Evolutionary conservation across 1,284 basidiomycete species (phyloP).

Genomic region (Ceratobasidium sp.): DNA sequence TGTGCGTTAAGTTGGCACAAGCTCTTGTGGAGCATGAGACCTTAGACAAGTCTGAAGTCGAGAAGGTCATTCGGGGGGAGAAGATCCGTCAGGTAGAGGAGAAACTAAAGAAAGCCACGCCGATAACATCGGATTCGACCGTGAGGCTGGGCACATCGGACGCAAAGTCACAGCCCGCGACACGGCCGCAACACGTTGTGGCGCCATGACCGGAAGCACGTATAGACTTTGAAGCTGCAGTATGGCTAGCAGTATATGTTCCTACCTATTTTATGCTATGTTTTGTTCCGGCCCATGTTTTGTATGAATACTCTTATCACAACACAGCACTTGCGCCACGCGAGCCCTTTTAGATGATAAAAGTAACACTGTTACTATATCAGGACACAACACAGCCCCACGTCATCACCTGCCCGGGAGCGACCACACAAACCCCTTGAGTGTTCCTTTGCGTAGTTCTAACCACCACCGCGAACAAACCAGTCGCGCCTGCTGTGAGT

Average conservation of each 20-base stretch:
- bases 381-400: no score
- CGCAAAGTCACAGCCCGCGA: neutral
- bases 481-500: neutral
- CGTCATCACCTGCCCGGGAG: no score
- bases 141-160: neutral
- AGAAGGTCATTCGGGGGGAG: slow-evolving; percentile 84
- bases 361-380: no score
- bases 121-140: neutral
- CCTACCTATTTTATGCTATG: neutral
- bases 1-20: slow-evolving; percentile 71
- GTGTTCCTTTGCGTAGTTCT: no score
- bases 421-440: no score
- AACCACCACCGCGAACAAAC: slow-evolving; percentile 6
- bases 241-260: no score
- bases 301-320: no score
- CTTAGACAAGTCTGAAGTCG: slow-evolving; percentile 77
- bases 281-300: neutral
- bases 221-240: slow-evolving; percentile 15
- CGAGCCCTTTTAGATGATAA: no score
- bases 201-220: neutral
- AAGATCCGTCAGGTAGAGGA: slow-evolving; percentile 62
- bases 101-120: slow-evolving; percentile 18
- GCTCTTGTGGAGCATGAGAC: slow-evolving; percentile 95
- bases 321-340: no score
- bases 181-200: slow-evolving; percentile 13